phyloP scores from a whole-genome alignment of 2,329 filamentous ascomycete genomes.

The Penicillium olsonii region DNA sequence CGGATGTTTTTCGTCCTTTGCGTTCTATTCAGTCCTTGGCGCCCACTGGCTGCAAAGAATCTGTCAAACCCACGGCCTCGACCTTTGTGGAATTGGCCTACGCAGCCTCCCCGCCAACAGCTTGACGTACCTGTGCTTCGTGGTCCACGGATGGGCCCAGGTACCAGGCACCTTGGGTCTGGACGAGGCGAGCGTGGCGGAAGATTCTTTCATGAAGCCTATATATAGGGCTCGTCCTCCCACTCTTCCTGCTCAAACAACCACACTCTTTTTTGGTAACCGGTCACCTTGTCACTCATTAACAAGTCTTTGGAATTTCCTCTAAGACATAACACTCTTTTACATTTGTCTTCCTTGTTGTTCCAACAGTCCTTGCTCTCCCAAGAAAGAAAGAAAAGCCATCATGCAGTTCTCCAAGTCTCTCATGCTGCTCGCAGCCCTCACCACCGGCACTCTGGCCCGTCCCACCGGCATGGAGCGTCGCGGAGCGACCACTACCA shows the following conservation, averaged over 20 bases:
- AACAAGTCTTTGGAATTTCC: conserved; percentile 4
- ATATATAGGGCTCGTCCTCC: conserved; percentile 3
- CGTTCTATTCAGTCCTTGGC: background rate
- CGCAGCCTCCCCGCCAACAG: background rate
- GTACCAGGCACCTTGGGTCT: conserved; percentile 5
- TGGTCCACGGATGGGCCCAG: background rate
- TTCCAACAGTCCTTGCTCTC: background rate
- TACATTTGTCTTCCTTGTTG: conserved; percentile 3
- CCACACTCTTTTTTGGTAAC: conserved; percentile 10
- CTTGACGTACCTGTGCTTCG: conserved; percentile 4
- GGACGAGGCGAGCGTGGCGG: conserved; percentile 10
- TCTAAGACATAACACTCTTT: conserved; percentile 4
- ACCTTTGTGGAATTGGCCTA: background rate
- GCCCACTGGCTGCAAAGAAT: conserved; percentile 1
- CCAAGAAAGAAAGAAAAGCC: background rate
- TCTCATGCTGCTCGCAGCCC: conserved; percentile 34
- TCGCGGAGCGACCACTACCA: conserved; percentile 14
- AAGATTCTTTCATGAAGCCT: conserved; percentile 3
- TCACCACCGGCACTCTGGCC: conserved; percentile 27
- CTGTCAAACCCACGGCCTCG: conserved; percentile 3
- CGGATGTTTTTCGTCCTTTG: background rate
- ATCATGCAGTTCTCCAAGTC: conserved; percentile 34
- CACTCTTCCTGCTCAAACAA: background rate
- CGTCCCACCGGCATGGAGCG: conserved; percentile 20
- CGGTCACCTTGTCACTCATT: conserved; percentile 4